Percentiles rank a stretch among this genome's conserved stretches.
Evolutionary conservation across 164 flowering plant species (phyloP).

Genomic region (Sedum album): DNA sequence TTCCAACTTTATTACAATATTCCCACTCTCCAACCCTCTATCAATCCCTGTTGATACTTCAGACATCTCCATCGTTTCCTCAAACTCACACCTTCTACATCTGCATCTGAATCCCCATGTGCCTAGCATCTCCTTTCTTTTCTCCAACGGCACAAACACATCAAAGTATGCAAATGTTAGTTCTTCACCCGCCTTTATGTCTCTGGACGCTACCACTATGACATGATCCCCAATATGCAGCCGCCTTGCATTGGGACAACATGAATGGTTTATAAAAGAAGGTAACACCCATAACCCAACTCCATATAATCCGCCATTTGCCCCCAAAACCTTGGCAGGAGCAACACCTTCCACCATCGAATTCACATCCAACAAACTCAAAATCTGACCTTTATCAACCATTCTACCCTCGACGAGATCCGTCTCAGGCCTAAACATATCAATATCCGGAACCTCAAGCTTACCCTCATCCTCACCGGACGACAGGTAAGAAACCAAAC

Average conservation of each 20-base stretch:
- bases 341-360: conserved; percentile 55
- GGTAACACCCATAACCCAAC: conserved; percentile 79
- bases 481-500: conserved; percentile 38
- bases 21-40: conserved; percentile 45
- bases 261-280: conserved; percentile 82
- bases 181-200: conserved; percentile 80
- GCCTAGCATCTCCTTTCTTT: conserved; percentile 40
- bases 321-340: conserved; percentile 61
- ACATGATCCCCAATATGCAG: conserved; percentile 67
- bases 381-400: conserved; percentile 32
- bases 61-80: conserved; percentile 40
- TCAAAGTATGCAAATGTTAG: conserved; percentile 75
- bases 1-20: conserved; percentile 42
- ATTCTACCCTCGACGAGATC: conserved; percentile 19
- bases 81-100: conserved; percentile 76
- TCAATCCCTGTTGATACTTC: conserved; percentile 52
- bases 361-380: conserved; percentile 75
- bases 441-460: neutral
- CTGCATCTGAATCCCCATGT: conserved; percentile 70
- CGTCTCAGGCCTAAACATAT: conserved; percentile 45
- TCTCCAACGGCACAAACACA: conserved; percentile 37
- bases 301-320: conserved; percentile 52
- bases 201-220: conserved; percentile 60
- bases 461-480: neutral
- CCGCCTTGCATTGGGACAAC: conserved; percentile 66